These are phyloP conservation scores for Penicillium sp. DNA, from an alignment of 2,329 filamentous ascomycete species.

Conservation along the genomic window DNA sequence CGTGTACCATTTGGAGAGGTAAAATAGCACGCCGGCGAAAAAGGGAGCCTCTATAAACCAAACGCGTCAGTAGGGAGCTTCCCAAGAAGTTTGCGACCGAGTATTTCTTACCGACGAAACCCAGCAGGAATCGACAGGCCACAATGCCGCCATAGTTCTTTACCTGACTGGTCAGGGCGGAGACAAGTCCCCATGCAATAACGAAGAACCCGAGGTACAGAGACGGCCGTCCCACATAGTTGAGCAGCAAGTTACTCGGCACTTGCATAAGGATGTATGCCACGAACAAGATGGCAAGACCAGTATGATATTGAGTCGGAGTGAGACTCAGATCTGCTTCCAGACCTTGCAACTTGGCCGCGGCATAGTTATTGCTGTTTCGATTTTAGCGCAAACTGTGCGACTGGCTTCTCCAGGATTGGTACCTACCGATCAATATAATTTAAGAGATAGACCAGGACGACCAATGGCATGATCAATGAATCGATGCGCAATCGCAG, in stretches of 20 bases:
- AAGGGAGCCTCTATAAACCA: slow-evolving; percentile 47
- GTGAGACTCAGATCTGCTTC: slow-evolving; percentile 41
- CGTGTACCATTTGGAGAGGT: slow-evolving; percentile 59
- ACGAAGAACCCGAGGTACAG: slow-evolving; percentile 52
- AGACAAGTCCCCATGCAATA: slow-evolving; percentile 52
- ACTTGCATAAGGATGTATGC: slow-evolving; percentile 52
- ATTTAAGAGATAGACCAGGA: slow-evolving; percentile 47
- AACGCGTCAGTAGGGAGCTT: not conserved
- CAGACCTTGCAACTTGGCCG: slow-evolving; percentile 50
- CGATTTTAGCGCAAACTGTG: not conserved
- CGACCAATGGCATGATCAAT: slow-evolving; percentile 45
- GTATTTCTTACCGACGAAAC: slow-evolving; percentile 40
- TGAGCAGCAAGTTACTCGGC: slow-evolving; percentile 52
- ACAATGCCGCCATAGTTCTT: slow-evolving; percentile 48
- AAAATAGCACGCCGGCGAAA: slow-evolving; percentile 53
- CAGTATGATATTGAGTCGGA: slow-evolving; percentile 45
- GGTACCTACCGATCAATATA: slow-evolving; percentile 46
- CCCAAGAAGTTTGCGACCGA: not conserved
- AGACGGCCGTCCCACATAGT: slow-evolving; percentile 48
- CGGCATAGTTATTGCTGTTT: slow-evolving; percentile 52
- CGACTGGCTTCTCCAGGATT: not conserved
- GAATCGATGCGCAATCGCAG: slow-evolving; percentile 41
- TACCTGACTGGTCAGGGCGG: slow-evolving; percentile 49
- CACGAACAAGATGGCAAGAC: slow-evolving; percentile 50
- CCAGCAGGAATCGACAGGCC: slow-evolving; percentile 52